Conservation (phyloP, 129 eudicot species). For the Glebionis coronaria region DNA sequence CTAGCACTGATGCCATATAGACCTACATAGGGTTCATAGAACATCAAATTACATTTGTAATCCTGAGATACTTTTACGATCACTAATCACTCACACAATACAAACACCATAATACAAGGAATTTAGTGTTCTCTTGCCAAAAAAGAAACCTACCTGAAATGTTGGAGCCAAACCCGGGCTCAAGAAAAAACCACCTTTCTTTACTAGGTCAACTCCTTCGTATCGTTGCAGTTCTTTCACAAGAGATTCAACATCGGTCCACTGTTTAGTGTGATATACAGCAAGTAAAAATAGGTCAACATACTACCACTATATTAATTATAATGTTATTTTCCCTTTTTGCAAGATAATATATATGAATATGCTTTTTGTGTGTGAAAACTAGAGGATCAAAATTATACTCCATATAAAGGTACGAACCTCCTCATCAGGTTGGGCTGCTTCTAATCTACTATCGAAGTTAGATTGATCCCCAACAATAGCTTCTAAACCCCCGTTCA, state of each 20-base stretch:
- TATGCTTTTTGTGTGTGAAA: neutral
- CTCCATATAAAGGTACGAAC: constrained; percentile 26
- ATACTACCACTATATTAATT: neutral
- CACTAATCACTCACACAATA: neutral
- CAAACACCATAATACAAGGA: neutral
- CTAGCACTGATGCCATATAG: constrained; percentile 87
- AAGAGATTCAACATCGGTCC: constrained; percentile 83
- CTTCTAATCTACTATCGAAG: constrained; percentile 49
- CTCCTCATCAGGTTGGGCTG: constrained; percentile 67
- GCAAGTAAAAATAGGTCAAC: constrained; percentile 7
- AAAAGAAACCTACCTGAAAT: constrained; percentile 61
- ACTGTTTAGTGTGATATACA: constrained; percentile 34
- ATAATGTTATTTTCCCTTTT: neutral
- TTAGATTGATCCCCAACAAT: constrained; percentile 58
- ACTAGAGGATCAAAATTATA: too few relatives aligned
- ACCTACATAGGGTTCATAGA: constrained; percentile 46
- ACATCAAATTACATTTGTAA: neutral
- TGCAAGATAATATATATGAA: neutral
- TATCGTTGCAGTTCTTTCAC: constrained; percentile 61
- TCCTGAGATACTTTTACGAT: neutral
- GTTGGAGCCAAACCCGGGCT: constrained; percentile 96
- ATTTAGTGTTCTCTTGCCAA: constrained; percentile 6
- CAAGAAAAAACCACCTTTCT: constrained; percentile 78
- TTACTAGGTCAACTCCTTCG: constrained; percentile 65
- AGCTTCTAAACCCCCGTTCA: constrained; percentile 68